These are phyloP conservation scores for Lentinula sp. DNA, from an alignment of 768 basidiomycete genomes.

Conservation along the genomic window DNA sequence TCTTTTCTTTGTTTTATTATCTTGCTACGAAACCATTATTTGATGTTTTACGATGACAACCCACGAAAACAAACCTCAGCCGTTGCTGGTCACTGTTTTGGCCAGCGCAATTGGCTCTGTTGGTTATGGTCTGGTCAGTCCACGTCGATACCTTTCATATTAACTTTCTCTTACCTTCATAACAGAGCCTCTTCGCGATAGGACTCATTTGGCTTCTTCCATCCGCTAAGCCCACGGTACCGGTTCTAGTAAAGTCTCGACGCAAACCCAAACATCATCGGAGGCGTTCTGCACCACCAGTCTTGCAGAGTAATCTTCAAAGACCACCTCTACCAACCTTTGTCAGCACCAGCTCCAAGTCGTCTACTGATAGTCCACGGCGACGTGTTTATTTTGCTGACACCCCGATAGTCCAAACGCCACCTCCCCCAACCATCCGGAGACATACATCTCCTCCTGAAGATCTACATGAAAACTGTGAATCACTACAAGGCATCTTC, in stretches of 20 bases:
- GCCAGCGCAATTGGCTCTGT: conserved; percentile 17
- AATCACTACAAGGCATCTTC: background rate
- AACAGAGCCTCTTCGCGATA: conserved; percentile 20
- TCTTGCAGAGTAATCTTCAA: conserved; percentile 5
- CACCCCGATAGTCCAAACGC: conserved; percentile 4
- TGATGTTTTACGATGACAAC: conserved; percentile 9
- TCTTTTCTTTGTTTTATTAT: background rate
- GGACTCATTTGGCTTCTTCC: conserved; percentile 17
- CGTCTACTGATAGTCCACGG: background rate
- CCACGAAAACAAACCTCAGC: conserved; percentile 6
- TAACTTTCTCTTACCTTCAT: background rate
- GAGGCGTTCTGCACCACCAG: conserved; percentile 17
- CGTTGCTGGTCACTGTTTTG: conserved; percentile 15
- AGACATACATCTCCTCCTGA: conserved; percentile 15
- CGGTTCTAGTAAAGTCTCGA: conserved; percentile 11
- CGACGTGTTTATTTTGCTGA: conserved; percentile 17
- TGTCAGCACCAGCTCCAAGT: background rate
- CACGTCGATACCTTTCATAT: background rate
- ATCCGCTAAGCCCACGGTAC: conserved; percentile 7
- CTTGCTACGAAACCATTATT: background rate
- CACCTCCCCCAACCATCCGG: conserved; percentile 4
- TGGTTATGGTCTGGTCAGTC: conserved; percentile 18
- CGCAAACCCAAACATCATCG: conserved; percentile 12
- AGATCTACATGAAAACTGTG: conserved; percentile 3
- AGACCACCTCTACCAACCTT: background rate